Conservation (phyloP, 2,329 filamentous ascomycete genomes). For the Cladophialophora yegresii region DNA sequence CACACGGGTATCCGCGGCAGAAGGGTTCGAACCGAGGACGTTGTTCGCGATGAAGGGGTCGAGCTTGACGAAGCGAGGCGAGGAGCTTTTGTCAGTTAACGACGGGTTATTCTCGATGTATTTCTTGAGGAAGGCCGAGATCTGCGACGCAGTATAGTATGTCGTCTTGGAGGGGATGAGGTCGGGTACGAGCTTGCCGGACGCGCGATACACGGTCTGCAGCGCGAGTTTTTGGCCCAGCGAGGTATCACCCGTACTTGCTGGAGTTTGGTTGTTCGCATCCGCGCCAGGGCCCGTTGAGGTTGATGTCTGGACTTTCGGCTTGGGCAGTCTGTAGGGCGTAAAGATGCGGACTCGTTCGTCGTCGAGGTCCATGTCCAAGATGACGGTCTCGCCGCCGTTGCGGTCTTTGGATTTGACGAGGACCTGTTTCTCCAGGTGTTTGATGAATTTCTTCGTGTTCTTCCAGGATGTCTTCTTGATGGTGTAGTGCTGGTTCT, state of each 20-base stretch:
- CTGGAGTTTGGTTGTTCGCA: constrained; percentile 37
- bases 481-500: constrained; percentile 62
- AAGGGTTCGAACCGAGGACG: constrained; percentile 56
- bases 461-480: constrained; percentile 73
- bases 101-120: constrained; percentile 52
- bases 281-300: constrained; percentile 44
- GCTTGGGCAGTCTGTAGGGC: constrained; percentile 64
- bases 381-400: constrained; percentile 64
- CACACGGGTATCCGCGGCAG: constrained; percentile 58
- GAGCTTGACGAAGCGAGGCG: constrained; percentile 61
- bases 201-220: constrained; percentile 59
- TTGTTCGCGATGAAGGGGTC: constrained; percentile 65
- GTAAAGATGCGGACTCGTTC: constrained; percentile 57
- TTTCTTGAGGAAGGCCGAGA: constrained; percentile 58
- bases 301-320: constrained; percentile 50
- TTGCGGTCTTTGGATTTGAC: constrained; percentile 66
- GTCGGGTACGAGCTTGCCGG: constrained; percentile 59
- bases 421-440: constrained; percentile 64
- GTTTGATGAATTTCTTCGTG: constrained; percentile 69
- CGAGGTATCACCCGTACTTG: constrained; percentile 42
- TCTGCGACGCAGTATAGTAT: constrained; percentile 62
- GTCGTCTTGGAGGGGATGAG: constrained; percentile 56
- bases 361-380: constrained; percentile 66
- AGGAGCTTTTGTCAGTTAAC: constrained; percentile 27
- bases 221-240: constrained; percentile 50